Conservation (phyloP, 192 early-diverging fungal species). For the Gamsiella multidivaricata region DNA sequence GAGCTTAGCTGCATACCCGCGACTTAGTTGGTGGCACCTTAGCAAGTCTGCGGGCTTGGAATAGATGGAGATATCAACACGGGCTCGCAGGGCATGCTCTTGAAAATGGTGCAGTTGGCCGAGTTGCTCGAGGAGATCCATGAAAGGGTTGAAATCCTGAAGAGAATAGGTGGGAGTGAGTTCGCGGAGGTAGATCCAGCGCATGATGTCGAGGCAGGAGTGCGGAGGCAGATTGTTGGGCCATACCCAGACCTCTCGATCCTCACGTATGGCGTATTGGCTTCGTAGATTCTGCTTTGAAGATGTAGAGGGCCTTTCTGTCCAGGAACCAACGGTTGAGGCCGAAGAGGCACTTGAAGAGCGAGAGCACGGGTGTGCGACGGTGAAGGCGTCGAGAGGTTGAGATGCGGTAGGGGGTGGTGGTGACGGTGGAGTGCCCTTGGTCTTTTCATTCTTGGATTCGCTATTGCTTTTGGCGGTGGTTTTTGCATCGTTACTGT, state of each 20-base stretch:
- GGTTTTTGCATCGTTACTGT: no score
- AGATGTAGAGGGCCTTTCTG: no score
- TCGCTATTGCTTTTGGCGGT: no score
- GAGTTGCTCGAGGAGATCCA: neutral
- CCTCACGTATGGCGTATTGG: no score
- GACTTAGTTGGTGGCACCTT: neutral
- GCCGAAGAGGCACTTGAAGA: no score
- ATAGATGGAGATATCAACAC: neutral
- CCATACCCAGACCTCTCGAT: slow-evolving; percentile 16
- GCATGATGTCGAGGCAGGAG: slow-evolving; percentile 5
- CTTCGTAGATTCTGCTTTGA: no score
- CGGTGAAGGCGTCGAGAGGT: neutral
- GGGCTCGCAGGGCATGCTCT: neutral
- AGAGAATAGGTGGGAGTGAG: neutral
- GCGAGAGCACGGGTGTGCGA: no score
- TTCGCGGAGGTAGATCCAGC: slow-evolving; percentile 1
- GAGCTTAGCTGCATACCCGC: neutral
- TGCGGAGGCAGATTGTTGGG: neutral
- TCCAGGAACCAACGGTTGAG: neutral
- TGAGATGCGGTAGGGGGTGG: neutral
- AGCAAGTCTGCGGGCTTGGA: neutral
- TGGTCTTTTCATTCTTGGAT: neutral
- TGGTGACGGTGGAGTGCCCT: neutral
- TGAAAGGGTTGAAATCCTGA: slow-evolving; percentile 1
- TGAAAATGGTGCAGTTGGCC: slow-evolving; percentile 7